Base-by-base conservation (phyloP, 306 rosid species). In the Leucaena leucocephala region DNA sequence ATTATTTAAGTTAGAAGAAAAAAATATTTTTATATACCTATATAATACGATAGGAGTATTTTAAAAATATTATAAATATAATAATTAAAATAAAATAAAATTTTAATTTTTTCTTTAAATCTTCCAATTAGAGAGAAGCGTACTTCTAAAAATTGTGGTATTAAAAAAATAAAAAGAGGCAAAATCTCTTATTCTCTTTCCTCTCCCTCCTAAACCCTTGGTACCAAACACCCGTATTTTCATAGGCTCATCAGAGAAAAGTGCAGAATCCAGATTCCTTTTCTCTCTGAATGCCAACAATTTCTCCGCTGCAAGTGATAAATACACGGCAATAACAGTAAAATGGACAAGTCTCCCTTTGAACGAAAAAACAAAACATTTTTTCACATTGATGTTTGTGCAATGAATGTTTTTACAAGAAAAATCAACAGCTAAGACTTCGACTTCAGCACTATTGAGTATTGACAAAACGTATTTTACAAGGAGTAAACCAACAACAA, bases 381-480 rank as follows among this genome's bases (percentile, higher is more conserved):
- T 50, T 57, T 17, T 57, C 27, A 48, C 48, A 69, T 39, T 38
- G 49, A 76, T 81, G 15, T 46, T 45, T 68, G 59, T 58, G 44
- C 76, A 67, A 44, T 40, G n/a, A 35, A 81, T n/a, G 42, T 27
- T 81, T 45, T 21, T 38, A 61, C 72, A 70, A 8, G 50, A 57
- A 81, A 65, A 49, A 21, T 4, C 54, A 52, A 66, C 15, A 48
- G 10, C 65, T 68, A 36, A 13, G 49, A 74, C 42, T 38, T 52
- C 3, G 15, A 42, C 62, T 40, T 38, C 4, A 76, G 61, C 46
- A 78, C 35, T 39, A 52, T 7, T 21, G 34, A 9, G 6, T 21
- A 39, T n/a, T n/a, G 38, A 64, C 16, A 38, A 11, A 54, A 61
- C 66, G 19, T 15, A 80, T 63, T 70, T 78, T 82, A 78, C 81